Conservation (phyloP, 768 basidiomycete genomes). For the Boletus insuetus region DNA sequence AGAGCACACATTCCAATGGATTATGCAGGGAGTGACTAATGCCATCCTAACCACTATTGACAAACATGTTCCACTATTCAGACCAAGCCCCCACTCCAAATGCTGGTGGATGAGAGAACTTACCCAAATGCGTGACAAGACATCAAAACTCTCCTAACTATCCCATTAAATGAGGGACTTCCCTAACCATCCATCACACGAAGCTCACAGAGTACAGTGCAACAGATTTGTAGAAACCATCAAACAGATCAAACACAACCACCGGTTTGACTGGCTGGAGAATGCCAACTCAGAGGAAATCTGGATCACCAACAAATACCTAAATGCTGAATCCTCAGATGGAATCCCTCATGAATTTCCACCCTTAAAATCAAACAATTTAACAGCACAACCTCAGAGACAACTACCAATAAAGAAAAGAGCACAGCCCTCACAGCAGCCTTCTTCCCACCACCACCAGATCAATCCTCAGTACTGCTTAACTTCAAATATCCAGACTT, state of each 20-base stretch:
- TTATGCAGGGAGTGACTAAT: not conserved
- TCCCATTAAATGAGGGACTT: not conserved
- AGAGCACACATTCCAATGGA: not conserved
- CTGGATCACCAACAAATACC: slow-evolving; percentile 7
- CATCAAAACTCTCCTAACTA: not conserved
- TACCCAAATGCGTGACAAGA: not conserved
- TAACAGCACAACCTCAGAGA: not conserved
- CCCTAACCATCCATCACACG: not conserved
- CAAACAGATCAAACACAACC: not conserved
- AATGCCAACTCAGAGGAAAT: not conserved
- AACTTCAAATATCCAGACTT: not conserved
- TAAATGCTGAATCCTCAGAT: slow-evolving; percentile 2
- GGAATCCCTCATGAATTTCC: not conserved
- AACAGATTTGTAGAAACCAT: not conserved
- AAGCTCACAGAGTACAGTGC: not conserved
- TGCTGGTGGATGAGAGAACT: not conserved
- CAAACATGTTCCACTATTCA: not conserved
- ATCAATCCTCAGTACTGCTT: not conserved
- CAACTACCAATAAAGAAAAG: not conserved
- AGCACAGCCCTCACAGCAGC: not conserved
- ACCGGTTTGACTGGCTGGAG: slow-evolving; percentile 12
- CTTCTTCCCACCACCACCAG: not conserved
- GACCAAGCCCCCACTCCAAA: not conserved
- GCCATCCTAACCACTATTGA: not conserved
- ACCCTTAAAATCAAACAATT: slow-evolving; percentile 3